Evolutionary conservation across 23 red algal genomes (phyloP), one percentile per base, ranked within the genome.

Genomic region (Gracilaria caudata): DNA sequence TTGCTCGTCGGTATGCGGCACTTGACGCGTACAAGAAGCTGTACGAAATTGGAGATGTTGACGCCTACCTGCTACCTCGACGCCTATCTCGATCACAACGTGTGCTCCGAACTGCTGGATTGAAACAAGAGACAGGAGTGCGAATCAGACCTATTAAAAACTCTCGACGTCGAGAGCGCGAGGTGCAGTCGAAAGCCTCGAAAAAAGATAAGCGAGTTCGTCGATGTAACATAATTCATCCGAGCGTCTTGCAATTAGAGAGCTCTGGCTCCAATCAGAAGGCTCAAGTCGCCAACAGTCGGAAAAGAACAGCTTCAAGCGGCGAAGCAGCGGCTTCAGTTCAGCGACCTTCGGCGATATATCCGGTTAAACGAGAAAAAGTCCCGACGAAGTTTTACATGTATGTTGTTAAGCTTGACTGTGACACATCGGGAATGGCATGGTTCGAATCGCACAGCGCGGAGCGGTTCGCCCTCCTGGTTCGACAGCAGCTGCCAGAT

Each of bases 121-220:
- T 41, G 20, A 57, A 57, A 30, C 21, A 5, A 21, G 51, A 80
- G 19, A 60, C 23, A 26, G 40, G 51, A 0, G n/a, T 57, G 35
- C 51, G 56, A 11, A 80, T 60, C 4, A n/a, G 21, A 24, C 46
- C 77, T 32, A 23, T 51, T 16, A 80, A 80, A 66, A 66, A 40
- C 33, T 3, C 36, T 11, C 51, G 51, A 77, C 25, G 82, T 23
- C 63, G 44, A 35, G 28, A 45, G 7, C 9, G 28, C 43, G 72
- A 58, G 10, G 46, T 78, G 38, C 14, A 64, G 29, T 64, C 85
- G n/a, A 89, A 89, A 40, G 45, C 53, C 7, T 77, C 85, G 23
- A 89, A 89, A n/a, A 89, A 78, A 30, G 35, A 89, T 43, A 89
- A 73, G 23, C 51, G 85, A 20, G 74, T 89, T 44, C 71, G 85